These are phyloP conservation scores for Lecanicillium sp. DNA, from an alignment of 2,329 filamentous ascomycete genomes.

Conservation along the genomic window DNA sequence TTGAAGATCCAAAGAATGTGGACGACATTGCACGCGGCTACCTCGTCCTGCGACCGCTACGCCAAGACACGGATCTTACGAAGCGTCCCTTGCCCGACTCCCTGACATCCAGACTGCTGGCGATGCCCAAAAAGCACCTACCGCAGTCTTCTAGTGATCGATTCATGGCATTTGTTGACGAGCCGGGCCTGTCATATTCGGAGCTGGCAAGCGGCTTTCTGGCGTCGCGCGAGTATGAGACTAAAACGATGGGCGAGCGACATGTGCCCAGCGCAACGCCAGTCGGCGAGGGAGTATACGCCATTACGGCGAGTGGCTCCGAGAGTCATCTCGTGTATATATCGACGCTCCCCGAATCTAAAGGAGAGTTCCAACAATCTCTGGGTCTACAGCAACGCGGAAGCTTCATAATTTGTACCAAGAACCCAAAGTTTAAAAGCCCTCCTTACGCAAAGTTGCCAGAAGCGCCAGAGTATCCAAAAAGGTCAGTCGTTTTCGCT, in stretches of 20 bases:
- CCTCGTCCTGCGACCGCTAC: conserved; percentile 70
- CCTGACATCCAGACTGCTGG: conserved; percentile 62
- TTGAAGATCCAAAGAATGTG: conserved; percentile 61
- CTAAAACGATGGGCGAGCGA: conserved; percentile 65
- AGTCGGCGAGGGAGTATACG: conserved; percentile 80
- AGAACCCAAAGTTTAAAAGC: conserved; percentile 66
- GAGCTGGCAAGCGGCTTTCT: conserved; percentile 69
- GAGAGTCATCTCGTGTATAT: conserved; percentile 75
- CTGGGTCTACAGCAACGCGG: conserved; percentile 65
- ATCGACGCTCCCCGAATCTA: conserved; percentile 61
- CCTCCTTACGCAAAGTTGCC: conserved; percentile 57
- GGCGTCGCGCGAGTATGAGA: conserved; percentile 59
- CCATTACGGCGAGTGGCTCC: conserved; percentile 63
- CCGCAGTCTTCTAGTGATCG: conserved; percentile 60
- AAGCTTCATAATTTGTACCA: conserved; percentile 71
- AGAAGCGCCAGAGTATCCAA: conserved; percentile 59
- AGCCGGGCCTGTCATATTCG: conserved; percentile 55
- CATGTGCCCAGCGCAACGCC: conserved; percentile 63
- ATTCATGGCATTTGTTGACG: conserved; percentile 80
- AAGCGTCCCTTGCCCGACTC: conserved; percentile 38
- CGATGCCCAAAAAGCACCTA: conserved; percentile 77
- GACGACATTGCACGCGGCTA: conserved; percentile 71
- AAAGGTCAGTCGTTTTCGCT: conserved; percentile 33
- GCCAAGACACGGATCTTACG: conserved; percentile 54
- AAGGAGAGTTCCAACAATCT: conserved; percentile 66